phyloP scores from a whole-genome alignment of 768 basidiomycete species.

The Chalciporus chontae region DNA sequence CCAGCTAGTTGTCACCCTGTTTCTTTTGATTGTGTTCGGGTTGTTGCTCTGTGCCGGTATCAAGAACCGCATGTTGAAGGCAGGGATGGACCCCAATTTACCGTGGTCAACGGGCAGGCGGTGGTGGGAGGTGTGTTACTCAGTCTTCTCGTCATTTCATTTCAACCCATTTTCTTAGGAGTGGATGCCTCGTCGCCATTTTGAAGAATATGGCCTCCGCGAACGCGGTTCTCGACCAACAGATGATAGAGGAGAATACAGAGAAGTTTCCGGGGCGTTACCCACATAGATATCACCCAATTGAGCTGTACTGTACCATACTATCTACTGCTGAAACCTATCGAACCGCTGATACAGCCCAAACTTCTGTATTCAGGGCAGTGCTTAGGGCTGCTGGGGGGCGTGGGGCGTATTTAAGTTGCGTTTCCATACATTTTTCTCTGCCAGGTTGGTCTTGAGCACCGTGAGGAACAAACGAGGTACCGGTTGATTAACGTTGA shows the following conservation, averaged over 20 bases:
- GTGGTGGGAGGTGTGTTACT: constrained; percentile 78
- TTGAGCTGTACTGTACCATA: not conserved
- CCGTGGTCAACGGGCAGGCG: constrained; percentile 61
- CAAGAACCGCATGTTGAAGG: constrained; percentile 77
- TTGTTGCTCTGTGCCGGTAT: constrained; percentile 82
- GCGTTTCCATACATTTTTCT: not conserved
- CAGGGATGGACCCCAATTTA: constrained; percentile 61
- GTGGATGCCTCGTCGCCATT: constrained; percentile 47
- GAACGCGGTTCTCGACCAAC: constrained; percentile 29
- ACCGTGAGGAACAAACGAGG: constrained; percentile 21
- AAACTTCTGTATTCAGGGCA: not conserved
- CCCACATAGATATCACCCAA: constrained; percentile 17
- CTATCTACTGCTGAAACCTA: no score
- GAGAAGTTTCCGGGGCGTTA: constrained; percentile 35
- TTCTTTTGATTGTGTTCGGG: constrained; percentile 83
- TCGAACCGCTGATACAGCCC: not conserved
- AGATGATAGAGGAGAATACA: constrained; percentile 43
- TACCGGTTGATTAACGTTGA: constrained; percentile 15
- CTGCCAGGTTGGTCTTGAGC: constrained; percentile 1
- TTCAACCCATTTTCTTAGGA: constrained; percentile 21
- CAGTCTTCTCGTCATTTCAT: constrained; percentile 12
- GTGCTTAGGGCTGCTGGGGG: not conserved
- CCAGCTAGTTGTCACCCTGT: constrained; percentile 88
- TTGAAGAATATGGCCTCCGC: constrained; percentile 50
- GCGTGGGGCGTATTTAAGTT: not conserved